Evolutionary conservation across 1,139 yeast genomes (phyloP).

Genomic region (Protomyces lactucae-debilis): DNA sequence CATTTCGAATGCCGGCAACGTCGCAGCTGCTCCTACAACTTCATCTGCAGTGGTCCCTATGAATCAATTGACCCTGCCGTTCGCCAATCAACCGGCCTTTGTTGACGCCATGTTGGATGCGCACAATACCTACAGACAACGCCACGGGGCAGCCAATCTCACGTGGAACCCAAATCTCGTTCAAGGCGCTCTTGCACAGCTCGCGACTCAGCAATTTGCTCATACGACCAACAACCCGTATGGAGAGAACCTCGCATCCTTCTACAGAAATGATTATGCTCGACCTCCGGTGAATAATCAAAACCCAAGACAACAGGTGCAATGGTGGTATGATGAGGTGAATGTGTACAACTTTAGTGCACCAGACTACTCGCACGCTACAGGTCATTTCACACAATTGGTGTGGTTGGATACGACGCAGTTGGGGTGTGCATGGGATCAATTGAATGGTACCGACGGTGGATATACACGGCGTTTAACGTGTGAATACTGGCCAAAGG

Average conservation of each 20-base stretch:
- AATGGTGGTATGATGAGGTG: slow-evolving; percentile 74
- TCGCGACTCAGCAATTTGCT: slow-evolving; percentile 54
- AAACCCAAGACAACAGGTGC: slow-evolving; percentile 50
- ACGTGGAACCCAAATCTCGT: slow-evolving; percentile 57
- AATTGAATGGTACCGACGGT: background rate
- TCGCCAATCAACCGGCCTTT: slow-evolving; percentile 33
- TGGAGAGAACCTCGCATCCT: slow-evolving; percentile 71
- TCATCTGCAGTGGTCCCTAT: background rate
- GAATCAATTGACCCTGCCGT: slow-evolving; percentile 1
- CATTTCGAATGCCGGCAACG: background rate
- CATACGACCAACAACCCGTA: slow-evolving; percentile 58
- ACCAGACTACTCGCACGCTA: slow-evolving; percentile 39
- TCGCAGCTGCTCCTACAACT: background rate
- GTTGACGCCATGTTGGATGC: slow-evolving; percentile 44
- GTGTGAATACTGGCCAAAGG: slow-evolving; percentile 59
- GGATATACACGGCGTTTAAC: slow-evolving; percentile 38
- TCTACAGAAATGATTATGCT: slow-evolving; percentile 42
- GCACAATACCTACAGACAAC: slow-evolving; percentile 58
- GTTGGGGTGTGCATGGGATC: slow-evolving; percentile 62
- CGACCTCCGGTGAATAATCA: slow-evolving; percentile 41
- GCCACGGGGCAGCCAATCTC: slow-evolving; percentile 53
- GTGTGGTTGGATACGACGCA: slow-evolving; percentile 68
- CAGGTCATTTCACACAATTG: slow-evolving; percentile 68
- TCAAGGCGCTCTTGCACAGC: slow-evolving; percentile 54
- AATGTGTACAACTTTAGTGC: slow-evolving; percentile 47